Percentiles rank a stretch among this genome's conserved stretches.
phyloP scores from a whole-genome alignment of 257 asterid genomes.

The Paraleonurus japonicus region DNA sequence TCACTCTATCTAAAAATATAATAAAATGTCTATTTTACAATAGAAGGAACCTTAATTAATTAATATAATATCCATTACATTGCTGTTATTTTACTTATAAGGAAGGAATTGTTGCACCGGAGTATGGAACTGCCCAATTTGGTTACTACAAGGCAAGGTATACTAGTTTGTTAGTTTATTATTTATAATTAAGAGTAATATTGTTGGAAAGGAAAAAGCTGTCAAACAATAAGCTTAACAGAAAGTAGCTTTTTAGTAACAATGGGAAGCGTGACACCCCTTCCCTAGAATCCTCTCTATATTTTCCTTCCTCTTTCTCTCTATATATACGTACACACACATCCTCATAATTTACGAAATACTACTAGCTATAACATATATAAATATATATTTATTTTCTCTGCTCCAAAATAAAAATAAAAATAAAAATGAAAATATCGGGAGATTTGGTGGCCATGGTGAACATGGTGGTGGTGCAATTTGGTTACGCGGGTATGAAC shows the following conservation, averaged over 20 bases:
- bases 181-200: neutral
- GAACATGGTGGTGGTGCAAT: conserved; percentile 70
- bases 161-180: neutral
- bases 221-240: conserved; percentile 53
- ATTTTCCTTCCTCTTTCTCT: neutral
- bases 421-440: conserved; percentile 28
- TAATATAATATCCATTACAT: neutral
- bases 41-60: neutral
- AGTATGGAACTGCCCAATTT: conserved; percentile 31
- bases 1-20: too few relatives aligned
- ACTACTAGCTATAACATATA: too few relatives aligned
- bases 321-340: neutral
- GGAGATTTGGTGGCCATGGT: conserved; percentile 48
- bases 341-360: too few relatives aligned
- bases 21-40: too few relatives aligned
- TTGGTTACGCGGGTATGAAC: conserved; percentile 87
- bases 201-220: conserved; percentile 25
- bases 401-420: neutral
- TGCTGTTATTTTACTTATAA: neutral
- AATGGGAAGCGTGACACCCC: conserved; percentile 52
- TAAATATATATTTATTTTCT: too few relatives aligned
- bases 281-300: neutral
- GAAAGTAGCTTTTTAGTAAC: conserved; percentile 56
- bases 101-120: neutral
- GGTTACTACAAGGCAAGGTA: conserved; percentile 48